Percentiles rank a stretch among this genome's conserved stretches.
These are phyloP conservation scores for Pinus tabuliformis DNA, from an alignment of 75 land plant species.

Conservation along the genomic window DNA sequence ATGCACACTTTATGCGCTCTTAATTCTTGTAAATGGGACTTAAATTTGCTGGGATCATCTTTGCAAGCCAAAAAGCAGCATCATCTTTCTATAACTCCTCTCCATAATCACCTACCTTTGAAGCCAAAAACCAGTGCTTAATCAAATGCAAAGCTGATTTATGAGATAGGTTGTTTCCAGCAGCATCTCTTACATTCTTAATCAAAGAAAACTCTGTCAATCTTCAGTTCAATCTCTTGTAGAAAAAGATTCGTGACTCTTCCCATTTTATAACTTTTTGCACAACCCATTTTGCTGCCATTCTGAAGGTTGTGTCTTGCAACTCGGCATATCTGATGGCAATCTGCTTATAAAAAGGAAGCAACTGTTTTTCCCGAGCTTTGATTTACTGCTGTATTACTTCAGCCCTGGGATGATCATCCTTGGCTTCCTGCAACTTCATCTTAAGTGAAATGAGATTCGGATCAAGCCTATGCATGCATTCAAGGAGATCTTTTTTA, in stretches of 20 bases:
- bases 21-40: too few species aligned
- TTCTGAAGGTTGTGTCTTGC: too few species aligned
- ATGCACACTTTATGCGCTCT: too few species aligned
- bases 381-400: constrained; percentile 52
- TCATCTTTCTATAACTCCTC: constrained; percentile 68
- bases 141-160: constrained; percentile 54
- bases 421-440: constrained; percentile 41
- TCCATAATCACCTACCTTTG: constrained; percentile 10
- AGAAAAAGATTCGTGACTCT: constrained; percentile 44
- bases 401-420: constrained; percentile 11
- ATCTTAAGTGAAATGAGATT: constrained; percentile 17
- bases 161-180: constrained; percentile 59
- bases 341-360: constrained; percentile 88
- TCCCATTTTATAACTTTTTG: too few species aligned
- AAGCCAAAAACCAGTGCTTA: constrained; percentile 60
- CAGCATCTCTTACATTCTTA: constrained; percentile 64
- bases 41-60: too few species aligned
- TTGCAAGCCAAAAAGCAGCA: constrained; percentile 40
- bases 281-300: too few species aligned
- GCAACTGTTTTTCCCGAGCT: constrained; percentile 72
- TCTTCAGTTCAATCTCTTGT: constrained; percentile 72
- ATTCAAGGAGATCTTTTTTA: constrained; percentile 67
- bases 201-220: constrained; percentile 53
- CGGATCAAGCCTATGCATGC: constrained; percentile 84
- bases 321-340: constrained; percentile 33